A percentile compares a stretch with the other conserved stretches of the same genome.
phyloP scores from a whole-genome alignment of 2,329 filamentous ascomycete genomes.

The Penicillium concentricum region DNA sequence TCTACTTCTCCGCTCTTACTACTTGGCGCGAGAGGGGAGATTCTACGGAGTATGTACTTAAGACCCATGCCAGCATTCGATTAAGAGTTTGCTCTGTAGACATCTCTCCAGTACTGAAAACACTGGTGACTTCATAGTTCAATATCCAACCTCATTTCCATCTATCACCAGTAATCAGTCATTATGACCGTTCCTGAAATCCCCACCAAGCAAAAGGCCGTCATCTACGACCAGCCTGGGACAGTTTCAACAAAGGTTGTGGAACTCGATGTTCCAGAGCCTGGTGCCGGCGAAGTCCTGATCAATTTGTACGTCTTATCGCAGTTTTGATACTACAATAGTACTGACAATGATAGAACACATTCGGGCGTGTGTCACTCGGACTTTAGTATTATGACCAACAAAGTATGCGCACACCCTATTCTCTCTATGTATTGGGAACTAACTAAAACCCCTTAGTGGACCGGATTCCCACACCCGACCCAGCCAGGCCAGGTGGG shows the following conservation, averaged over 20 bases:
- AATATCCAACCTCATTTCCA: not conserved
- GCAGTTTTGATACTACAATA: not conserved
- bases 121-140: too few relatives aligned
- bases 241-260: constrained; percentile 64
- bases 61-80: not conserved
- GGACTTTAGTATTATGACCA: constrained; percentile 58
- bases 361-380: constrained; percentile 66
- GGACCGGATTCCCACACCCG: constrained; percentile 57
- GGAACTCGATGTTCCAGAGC: constrained; percentile 64
- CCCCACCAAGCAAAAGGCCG: constrained; percentile 62
- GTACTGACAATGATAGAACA: constrained; percentile 40
- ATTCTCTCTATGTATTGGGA: not conserved
- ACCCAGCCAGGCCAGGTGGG: constrained; percentile 63
- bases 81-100: too few relatives aligned
- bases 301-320: constrained; percentile 55
- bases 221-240: constrained; percentile 65
- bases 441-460: constrained; percentile 37
- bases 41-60: not conserved
- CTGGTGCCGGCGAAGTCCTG: constrained; percentile 61
- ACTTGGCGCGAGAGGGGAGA: not conserved
- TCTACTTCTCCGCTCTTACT: not conserved
- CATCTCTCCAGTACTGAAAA: not conserved
- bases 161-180: constrained; percentile 1
- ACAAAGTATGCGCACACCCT: constrained; percentile 28
- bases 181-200: constrained; percentile 43